Conservation (phyloP, 1,284 basidiomycete genomes). For the Cryptococcus maquisensis region DNA sequence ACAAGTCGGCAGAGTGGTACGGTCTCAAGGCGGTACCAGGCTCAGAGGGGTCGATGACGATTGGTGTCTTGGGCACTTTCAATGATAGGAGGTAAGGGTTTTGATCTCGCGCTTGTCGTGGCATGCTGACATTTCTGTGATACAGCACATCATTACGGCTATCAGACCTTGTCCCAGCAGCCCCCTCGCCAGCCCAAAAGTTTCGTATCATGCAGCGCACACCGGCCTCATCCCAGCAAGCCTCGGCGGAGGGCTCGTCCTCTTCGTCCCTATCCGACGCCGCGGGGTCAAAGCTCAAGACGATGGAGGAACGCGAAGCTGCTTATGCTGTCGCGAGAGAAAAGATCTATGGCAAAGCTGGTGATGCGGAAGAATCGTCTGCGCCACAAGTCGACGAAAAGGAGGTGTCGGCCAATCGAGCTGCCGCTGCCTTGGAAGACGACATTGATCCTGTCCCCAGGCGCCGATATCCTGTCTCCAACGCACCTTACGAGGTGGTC, state of each 20-base stretch:
- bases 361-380: background rate
- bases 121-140: conserved; percentile 8
- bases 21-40: conserved; percentile 33
- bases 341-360: conserved; percentile 32
- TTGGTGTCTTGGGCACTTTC: conserved; percentile 32
- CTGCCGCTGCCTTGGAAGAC: conserved; percentile 18
- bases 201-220: conserved; percentile 43
- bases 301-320: conserved; percentile 40
- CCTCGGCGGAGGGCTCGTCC: conserved; percentile 7
- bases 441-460: conserved; percentile 38
- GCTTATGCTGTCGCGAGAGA: conserved; percentile 39
- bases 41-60: conserved; percentile 25
- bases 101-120: background rate
- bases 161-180: conserved; percentile 22
- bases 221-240: background rate
- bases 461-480: conserved; percentile 13
- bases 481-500: conserved; percentile 23
- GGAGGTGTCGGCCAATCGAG: background rate
- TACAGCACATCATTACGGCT: conserved; percentile 23
- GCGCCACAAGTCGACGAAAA: background rate
- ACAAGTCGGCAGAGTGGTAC: conserved; percentile 47
- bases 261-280: conserved; percentile 13
- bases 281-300: conserved; percentile 16
- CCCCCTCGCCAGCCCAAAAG: conserved; percentile 27
- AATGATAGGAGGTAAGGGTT: conserved; percentile 30